Evolutionary conservation across 441 rosid species (phyloP).

Genomic region (Pelargonium exstipulatum): DNA sequence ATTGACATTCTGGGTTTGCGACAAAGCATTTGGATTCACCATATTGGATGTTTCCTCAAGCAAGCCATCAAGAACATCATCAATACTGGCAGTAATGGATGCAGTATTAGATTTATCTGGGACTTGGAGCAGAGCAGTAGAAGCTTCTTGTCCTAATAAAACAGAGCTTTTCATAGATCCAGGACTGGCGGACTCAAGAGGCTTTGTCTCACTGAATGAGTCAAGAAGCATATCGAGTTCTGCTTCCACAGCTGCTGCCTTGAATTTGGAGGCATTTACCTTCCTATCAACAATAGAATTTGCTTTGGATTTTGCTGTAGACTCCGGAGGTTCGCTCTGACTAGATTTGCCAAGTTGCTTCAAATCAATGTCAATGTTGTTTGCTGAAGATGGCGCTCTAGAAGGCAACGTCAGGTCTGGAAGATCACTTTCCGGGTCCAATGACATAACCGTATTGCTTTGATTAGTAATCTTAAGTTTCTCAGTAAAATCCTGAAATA

Average conservation of each 20-base stretch:
- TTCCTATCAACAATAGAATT: slow-evolving; percentile 11
- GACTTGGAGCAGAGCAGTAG: slow-evolving; percentile 14
- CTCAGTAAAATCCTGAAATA: slow-evolving; percentile 20
- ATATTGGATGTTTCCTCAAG: slow-evolving; percentile 43
- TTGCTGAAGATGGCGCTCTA: slow-evolving; percentile 18
- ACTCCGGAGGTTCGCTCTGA: slow-evolving; percentile 19
- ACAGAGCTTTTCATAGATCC: slow-evolving; percentile 6
- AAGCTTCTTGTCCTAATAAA: slow-evolving; percentile 16
- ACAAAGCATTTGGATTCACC: slow-evolving; percentile 18
- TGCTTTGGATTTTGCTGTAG: slow-evolving; percentile 5
- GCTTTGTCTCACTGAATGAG: slow-evolving; percentile 36
- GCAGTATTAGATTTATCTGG: slow-evolving; percentile 24
- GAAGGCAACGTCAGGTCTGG: slow-evolving; percentile 11
- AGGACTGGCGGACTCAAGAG: slow-evolving; percentile 22
- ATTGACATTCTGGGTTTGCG: slow-evolving; percentile 13
- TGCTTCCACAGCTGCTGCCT: slow-evolving; percentile 52
- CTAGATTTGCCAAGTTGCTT: slow-evolving; percentile 15
- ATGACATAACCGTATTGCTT: slow-evolving; percentile 10
- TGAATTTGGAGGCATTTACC: slow-evolving; percentile 21
- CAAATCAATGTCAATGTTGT: slow-evolving; percentile 25
- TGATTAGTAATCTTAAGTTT: slow-evolving; percentile 20
- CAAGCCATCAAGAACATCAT: slow-evolving; percentile 51
- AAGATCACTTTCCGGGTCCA: slow-evolving; percentile 2
- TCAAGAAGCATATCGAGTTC: slow-evolving; percentile 66
- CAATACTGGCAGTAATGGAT: slow-evolving; percentile 26